Base-by-base conservation (phyloP, 768 basidiomycete species). In the Ramaria rubella region DNA sequence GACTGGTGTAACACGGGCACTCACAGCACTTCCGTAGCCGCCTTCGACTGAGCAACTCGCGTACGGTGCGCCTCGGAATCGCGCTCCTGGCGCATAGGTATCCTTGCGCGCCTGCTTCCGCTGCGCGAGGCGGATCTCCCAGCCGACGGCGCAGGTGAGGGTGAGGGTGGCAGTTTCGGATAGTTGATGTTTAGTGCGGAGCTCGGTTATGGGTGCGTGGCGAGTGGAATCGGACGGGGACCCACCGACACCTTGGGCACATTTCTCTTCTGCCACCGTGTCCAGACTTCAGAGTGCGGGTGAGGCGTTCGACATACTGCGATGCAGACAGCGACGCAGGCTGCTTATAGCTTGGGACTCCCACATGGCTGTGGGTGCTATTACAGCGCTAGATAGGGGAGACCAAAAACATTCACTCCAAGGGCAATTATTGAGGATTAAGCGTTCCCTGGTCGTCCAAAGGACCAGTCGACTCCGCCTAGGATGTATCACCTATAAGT, bases 51-150 rank as follows among this genome's bases (percentile, higher is more conserved):
- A 8, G 89, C 86, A 31, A 81, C 64, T 43, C 80, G 75, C 2
- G 87, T 83, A 42, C 84, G 74, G 58, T 86, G 81, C 9, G 77
- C 70, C 61, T 90, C 87, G 51, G 77, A 76, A 55, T 90, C 85
- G 24, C 86, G 75, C 66, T 94, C 92, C 36, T 69, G 64, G 21
- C 53, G 44, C 6, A 64, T 77, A n/a, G n/a, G n/a, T n/a, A 66
- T 94, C 92, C 38, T 93, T 90, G 62, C 81, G 80, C 68, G 92
- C 87, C 64, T 85, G 84, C 52, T 83, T 72, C n/a, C 81, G 80
- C 12, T 75, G 69, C 12, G 79, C 77, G 29, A 94, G 68, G 11
- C 81, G 81, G 8, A 79, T 74, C 62, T 93, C 86, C 76, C 83
- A 81, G 14, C 86, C 87, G 15, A 83, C 74, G 15, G 85, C 80